Base-by-base conservation (phyloP, 2,329 filamentous ascomycete species). In the Alternaria triticina region DNA sequence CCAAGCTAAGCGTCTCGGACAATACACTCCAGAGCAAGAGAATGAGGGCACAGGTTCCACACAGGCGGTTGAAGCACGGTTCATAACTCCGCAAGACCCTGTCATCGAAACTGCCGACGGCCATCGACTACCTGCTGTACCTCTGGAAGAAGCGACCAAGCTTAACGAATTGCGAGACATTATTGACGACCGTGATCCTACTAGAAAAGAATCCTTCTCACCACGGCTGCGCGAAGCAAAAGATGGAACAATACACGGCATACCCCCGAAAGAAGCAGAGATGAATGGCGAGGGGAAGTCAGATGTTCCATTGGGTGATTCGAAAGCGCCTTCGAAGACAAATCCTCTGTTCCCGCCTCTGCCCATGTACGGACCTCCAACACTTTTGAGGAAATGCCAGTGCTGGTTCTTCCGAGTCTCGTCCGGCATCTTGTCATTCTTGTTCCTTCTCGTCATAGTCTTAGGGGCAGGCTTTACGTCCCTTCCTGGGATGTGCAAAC, bases 341-440 rank as follows among this genome's bases (percentile, higher is more conserved):
- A 90, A 94, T 69, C 91, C 92, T 4, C 82, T 97, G 6, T 97
- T 97, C 69, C 94, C 94, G 6, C 92, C 93, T 2, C 80, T 97
- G 9, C 94, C 94, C 0, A 83, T 93, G 1, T 97, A 97, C 71
- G 92, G 92, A 0, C 90, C 93, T 0, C 89, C 93, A 0, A 90
- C 91, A 1, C 55, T 87, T 0, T 61, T 90, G n/a, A 86, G 89
- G 51, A 84, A 88, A 30, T 30, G 93, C 1, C 90, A 94, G 68
- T 92, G 88, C 74, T 78, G 85, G 28, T 81, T 85, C 15, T 91
- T 96, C 64, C 86, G 90, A 10, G 68, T 87, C 2, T 86, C 89
- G 0, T 93, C 93, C 0, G 91, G 92, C 62, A 86, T 94, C 40
- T 83, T 97, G 1, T 96, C 93, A 43, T 83, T 96, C 1, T 85